Percentiles rank a stretch among this genome's conserved stretches.
These are phyloP conservation scores for Monilinia fructicola DNA, from an alignment of 2,329 filamentous ascomycete genomes.

Conservation along the genomic window DNA sequence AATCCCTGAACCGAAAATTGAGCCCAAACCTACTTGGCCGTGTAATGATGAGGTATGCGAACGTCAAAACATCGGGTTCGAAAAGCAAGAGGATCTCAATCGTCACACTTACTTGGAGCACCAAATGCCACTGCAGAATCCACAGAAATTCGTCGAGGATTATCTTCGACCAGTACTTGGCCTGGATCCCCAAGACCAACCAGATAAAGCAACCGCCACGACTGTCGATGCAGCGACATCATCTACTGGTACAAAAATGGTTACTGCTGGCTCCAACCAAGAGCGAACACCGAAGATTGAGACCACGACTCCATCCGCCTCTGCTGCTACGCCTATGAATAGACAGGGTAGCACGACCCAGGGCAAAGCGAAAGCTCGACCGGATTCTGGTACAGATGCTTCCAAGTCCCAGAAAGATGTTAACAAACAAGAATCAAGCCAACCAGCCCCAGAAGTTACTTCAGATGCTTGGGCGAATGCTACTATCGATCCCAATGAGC, in stretches of 20 bases:
- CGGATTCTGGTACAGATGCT: constrained; percentile 28
- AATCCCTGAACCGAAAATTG: constrained; percentile 29
- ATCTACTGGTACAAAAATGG: constrained; percentile 42
- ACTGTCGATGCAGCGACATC: constrained; percentile 31
- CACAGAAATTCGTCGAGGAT: constrained; percentile 53
- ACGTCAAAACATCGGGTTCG: constrained; percentile 49
- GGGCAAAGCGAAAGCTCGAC: constrained; percentile 28
- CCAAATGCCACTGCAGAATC: constrained; percentile 54
- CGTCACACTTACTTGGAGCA: constrained; percentile 61
- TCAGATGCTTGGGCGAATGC: constrained; percentile 45
- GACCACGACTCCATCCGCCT: constrained; percentile 37
- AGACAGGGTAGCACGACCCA: constrained; percentile 44
- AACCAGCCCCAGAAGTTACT: constrained; percentile 32
- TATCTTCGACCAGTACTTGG: constrained; percentile 51
- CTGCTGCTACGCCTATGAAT: constrained; percentile 50
- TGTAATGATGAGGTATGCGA: constrained; percentile 59
- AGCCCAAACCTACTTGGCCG: constrained; percentile 32
- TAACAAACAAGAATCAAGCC: constrained; percentile 32
- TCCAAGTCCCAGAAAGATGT: constrained; percentile 35
- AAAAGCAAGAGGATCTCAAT: constrained; percentile 54
- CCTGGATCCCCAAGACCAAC: constrained; percentile 52
- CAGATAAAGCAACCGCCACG: constrained; percentile 27
- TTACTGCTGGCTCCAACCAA: constrained; percentile 35
- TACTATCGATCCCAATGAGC: constrained; percentile 55
- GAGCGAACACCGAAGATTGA: constrained; percentile 48